Evolutionary conservation across 2,329 filamentous ascomycete genomes (phyloP), one percentile per base, ranked within the genome.

Genomic region (Alternaria novae-zelandiae): DNA sequence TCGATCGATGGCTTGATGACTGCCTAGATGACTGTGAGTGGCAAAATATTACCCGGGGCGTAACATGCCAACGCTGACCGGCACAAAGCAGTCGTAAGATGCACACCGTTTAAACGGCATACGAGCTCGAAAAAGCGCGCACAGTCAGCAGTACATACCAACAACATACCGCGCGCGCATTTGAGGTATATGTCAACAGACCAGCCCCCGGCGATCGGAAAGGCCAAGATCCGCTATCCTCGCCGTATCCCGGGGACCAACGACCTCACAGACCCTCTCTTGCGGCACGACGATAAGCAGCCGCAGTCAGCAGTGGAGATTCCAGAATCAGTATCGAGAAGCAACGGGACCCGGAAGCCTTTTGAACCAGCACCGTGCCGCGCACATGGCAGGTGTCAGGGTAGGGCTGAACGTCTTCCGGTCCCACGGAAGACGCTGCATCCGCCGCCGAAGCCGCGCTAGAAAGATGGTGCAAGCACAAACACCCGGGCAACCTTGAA

Each of bases 351-450:
- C 32, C 47, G 57, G 57, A 61, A 61, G 49, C 36, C 28, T 54
- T 51, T 58, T 46, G 45, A 55, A 32, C 36, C 36, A 41, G 2
- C 36, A 41, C 36, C 36, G 36, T 41, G 36, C 36, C 36, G n/a
- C 36, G 36, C 36, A 41, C 25, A 41, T 26, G 41, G n/a, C 45
- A 59, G 59, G 55, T 43, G 45, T 47, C 36, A 26, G 28, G 32
- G 53, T 63, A 66, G 28, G 64, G 64, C 61, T 66, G 64, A 64
- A 30, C 13, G 8, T 25, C n/a, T 41, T 49, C 13, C 21, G 43
- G 32, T 36, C 32, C 32, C 32, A 36, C 32, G 64, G 64, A 61
- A 54, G 20, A 9, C 57, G 44, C n/a, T 26, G 44, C 12, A 60
- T 65, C 64, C 61, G 64, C 50, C 36, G 30, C 53, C 57, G 57